These are phyloP conservation scores for Sporothrix sp. DNA, from an alignment of 2,329 filamentous ascomycete species.

Conservation along the genomic window DNA sequence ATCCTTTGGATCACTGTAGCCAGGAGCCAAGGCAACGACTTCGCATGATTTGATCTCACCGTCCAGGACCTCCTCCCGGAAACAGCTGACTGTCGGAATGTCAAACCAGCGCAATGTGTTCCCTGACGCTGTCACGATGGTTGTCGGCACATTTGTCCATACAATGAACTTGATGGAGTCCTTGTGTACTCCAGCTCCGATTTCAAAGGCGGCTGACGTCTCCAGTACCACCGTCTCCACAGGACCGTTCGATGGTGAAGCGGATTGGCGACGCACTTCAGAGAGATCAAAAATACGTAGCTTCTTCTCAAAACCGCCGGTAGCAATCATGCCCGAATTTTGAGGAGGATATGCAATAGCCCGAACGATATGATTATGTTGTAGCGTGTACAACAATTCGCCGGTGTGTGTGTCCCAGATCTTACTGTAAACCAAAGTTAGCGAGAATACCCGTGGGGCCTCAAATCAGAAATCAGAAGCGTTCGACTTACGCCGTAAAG, in stretches of 20 bases:
- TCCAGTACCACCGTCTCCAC: constrained; percentile 38
- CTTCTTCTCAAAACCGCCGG: constrained; percentile 93
- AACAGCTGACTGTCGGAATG: constrained; percentile 61
- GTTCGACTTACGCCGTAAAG: constrained; percentile 68
- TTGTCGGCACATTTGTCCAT: constrained; percentile 82
- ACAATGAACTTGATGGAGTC: constrained; percentile 93
- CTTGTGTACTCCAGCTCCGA: constrained; percentile 73
- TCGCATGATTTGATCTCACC: constrained; percentile 88
- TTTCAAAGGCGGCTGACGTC: constrained; percentile 66
- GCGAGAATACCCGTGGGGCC: too few species aligned
- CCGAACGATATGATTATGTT: constrained; percentile 92
- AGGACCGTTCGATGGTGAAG: constrained; percentile 24
- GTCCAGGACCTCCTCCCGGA: constrained; percentile 69
- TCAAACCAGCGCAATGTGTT: constrained; percentile 95
- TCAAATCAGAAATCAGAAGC: too few species aligned
- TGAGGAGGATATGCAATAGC: constrained; percentile 83
- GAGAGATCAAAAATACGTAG: constrained; percentile 85
- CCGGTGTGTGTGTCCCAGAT: constrained; percentile 97
- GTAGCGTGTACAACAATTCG: constrained; percentile 74
- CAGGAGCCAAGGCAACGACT: constrained; percentile 58
- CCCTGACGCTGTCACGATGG: constrained; percentile 84
- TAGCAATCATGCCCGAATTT: constrained; percentile 74
- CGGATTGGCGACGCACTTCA: constrained; percentile 38
- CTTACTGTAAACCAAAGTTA: constrained; percentile 48
- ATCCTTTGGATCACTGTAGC: constrained; percentile 48